Percentiles rank a stretch among this genome's conserved stretches.
These are phyloP conservation scores for Irpex sp. DNA, from an alignment of 1,284 basidiomycete genomes.

Conservation along the genomic window DNA sequence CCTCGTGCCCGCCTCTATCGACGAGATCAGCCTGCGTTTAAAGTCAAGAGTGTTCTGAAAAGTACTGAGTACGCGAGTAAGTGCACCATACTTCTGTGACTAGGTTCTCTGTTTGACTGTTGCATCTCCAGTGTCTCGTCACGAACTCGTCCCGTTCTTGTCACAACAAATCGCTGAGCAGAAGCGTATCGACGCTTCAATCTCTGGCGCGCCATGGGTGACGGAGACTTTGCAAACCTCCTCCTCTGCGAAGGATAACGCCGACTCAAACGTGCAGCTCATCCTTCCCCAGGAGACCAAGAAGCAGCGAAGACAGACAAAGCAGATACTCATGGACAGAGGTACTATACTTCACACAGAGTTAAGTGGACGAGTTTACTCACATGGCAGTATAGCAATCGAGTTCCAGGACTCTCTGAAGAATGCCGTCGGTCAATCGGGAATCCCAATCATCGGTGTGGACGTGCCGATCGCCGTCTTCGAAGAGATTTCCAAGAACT, in stretches of 20 bases:
- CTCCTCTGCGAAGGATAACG: constrained; percentile 41
- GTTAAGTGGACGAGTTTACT: not conserved
- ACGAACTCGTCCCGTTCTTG: constrained; percentile 70
- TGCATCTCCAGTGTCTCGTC: constrained; percentile 51
- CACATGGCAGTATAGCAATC: constrained; percentile 43
- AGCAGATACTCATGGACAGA: constrained; percentile 65
- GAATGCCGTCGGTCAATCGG: constrained; percentile 45
- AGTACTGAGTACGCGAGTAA: constrained; percentile 71
- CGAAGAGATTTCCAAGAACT: constrained; percentile 53
- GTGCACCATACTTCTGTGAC: constrained; percentile 14
- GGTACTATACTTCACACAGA: constrained; percentile 36
- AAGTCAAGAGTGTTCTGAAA: constrained; percentile 75
- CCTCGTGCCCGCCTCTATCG: constrained; percentile 56
- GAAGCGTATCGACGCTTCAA: constrained; percentile 63
- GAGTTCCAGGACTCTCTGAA: constrained; percentile 56
- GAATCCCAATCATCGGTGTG: constrained; percentile 66
- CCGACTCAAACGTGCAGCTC: constrained; percentile 51
- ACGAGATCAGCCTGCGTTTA: constrained; percentile 67
- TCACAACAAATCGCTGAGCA: constrained; percentile 75
- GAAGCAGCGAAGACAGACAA: constrained; percentile 70
- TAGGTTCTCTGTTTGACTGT: too few relatives aligned
- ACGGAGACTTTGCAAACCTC: constrained; percentile 31
- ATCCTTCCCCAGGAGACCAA: constrained; percentile 65
- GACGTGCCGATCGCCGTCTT: constrained; percentile 62
- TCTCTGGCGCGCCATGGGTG: constrained; percentile 48